Base-by-base conservation (phyloP, 2,329 filamentous ascomycete species). In the Ambrosiella beaveri region DNA sequence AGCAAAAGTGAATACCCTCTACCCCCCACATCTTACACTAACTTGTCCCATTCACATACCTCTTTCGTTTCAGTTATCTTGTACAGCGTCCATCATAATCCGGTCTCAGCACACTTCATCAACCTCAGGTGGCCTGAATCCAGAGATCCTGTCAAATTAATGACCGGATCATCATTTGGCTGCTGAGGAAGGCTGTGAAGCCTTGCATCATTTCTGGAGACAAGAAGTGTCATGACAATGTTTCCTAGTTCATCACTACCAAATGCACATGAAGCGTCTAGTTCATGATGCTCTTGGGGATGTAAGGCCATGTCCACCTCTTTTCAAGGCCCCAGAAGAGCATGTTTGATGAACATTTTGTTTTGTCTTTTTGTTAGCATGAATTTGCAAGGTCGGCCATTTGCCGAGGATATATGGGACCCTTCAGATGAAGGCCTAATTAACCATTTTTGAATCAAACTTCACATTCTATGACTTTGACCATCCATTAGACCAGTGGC, bases 1-100 rank as follows among this genome's bases (percentile, higher is more conserved):
- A 57, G 41, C 82, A 88, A 81, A 90, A 90, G 86, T 90, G 82
- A 87, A 71, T 67, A 67, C 62, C 60, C 65, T 66, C 65, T 59
- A 45, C 36, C 27, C 44, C 44, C 19, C 19, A 8, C n/a, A 27
- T 36, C 35, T 38, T 19, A 3, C 36, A 51, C 35, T 27, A 9
- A 56, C 49, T 45, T 13, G 52, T 36, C 45, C 40, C 36, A 36
- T 50, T 15, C 17, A 4, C 19, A 19, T 47, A 27, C 15, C 13
- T 11, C n/a, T 56, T 45, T 56, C n/a, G n/a, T 49, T 44, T 54
- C 11, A 36, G 36, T 40, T 13, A 52, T 52, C 47, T 50, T 52
- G 45, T 56, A 57, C 56, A 60, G 41, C 51, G 36, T 51, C n/a
- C 41, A 54, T 55, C 37, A 52, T 47, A 27, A 37, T 57, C 39